Percentiles rank a stretch among this genome's conserved stretches.
phyloP scores from a whole-genome alignment of 352 stramenopile genomes.

The Pythium aristosporum region DNA sequence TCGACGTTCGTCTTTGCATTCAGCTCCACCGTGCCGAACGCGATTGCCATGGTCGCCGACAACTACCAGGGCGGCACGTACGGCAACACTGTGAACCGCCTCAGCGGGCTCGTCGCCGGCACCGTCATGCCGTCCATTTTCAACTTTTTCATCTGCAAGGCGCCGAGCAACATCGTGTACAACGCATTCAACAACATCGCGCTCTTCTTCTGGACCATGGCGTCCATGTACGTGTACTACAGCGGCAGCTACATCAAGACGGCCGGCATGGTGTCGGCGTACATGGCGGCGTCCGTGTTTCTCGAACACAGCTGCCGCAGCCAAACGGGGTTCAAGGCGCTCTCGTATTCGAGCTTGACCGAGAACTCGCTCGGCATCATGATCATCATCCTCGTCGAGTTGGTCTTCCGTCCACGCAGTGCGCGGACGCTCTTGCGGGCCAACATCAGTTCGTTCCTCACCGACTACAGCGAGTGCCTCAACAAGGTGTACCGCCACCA shows the following conservation, averaged over 20 bases:
- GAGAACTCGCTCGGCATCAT: slow-evolving; percentile 71
- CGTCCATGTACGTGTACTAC: slow-evolving; percentile 77
- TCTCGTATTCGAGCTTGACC: slow-evolving; percentile 64
- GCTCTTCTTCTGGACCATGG: slow-evolving; percentile 57
- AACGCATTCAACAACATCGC: slow-evolving; percentile 61
- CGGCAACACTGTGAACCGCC: slow-evolving; percentile 61
- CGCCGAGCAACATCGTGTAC: slow-evolving; percentile 37
- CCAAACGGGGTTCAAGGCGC: slow-evolving; percentile 19
- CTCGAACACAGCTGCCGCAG: slow-evolving; percentile 47
- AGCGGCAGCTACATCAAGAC: slow-evolving; percentile 49
- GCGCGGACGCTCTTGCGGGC: slow-evolving; percentile 47
- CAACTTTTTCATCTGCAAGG: slow-evolving; percentile 72
- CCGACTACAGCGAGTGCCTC: slow-evolving; percentile 42
- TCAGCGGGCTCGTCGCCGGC: slow-evolving; percentile 64
- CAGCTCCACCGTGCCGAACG: slow-evolving; percentile 58
- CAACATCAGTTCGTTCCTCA: slow-evolving; percentile 56
- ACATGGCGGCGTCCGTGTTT: slow-evolving; percentile 59
- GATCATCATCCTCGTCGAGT: slow-evolving; percentile 62
- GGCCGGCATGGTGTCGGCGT: slow-evolving; percentile 68
- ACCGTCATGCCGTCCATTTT: slow-evolving; percentile 71
- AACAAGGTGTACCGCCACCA: slow-evolving; percentile 53
- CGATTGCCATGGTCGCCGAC: slow-evolving; percentile 69
- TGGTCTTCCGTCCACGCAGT: slow-evolving; percentile 45
- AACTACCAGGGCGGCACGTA: slow-evolving; percentile 72
- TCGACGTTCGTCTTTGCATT: slow-evolving; percentile 77